Evolutionary conservation across 139 green algal genomes (phyloP).

Genomic region (Marvania coccoides): DNA sequence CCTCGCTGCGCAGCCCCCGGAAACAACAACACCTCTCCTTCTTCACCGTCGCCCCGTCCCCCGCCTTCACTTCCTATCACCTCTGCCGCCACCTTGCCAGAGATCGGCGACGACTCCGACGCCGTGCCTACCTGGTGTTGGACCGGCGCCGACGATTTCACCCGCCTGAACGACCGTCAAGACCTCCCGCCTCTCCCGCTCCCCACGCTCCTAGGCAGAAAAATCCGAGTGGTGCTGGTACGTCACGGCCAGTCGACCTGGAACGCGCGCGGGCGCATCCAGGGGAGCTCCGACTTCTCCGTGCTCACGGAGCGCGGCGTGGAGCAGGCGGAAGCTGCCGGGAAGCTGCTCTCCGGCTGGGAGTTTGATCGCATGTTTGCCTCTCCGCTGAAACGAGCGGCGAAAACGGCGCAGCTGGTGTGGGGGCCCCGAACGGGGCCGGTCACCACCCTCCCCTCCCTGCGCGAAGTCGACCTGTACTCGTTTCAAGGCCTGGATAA

Average conservation of each 20-base stretch:
- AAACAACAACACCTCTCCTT: too few relatives aligned
- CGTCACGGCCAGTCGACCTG: constrained; percentile 92
- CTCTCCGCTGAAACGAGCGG: constrained; percentile 67
- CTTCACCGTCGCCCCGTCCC: too few relatives aligned
- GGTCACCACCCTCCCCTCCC: constrained; percentile 31
- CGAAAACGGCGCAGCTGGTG: constrained; percentile 77
- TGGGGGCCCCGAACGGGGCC: constrained; percentile 31
- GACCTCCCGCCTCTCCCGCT: constrained; percentile 59
- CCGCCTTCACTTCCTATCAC: too few relatives aligned
- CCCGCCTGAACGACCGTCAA: constrained; percentile 40
- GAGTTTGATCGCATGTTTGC: constrained; percentile 60
- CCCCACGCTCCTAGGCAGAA: constrained; percentile 21
- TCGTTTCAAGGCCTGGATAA: constrained; percentile 92
- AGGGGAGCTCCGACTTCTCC: constrained; percentile 82
- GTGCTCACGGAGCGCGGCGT: constrained; percentile 79
- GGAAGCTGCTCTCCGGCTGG: constrained; percentile 11
- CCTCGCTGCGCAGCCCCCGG: too few relatives aligned
- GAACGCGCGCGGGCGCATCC: constrained; percentile 85
- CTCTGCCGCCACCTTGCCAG: too few relatives aligned
- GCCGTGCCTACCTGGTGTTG: constrained; percentile 17
- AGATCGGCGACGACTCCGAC: too few relatives aligned
- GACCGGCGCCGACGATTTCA: constrained; percentile 55
- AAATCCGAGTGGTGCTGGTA: constrained; percentile 70
- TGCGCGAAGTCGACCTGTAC: constrained; percentile 95
- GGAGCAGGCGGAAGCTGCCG: constrained; percentile 62